Percentiles rank a stretch among this genome's conserved stretches.
Conservation (phyloP, 176 grass and related monocot genomes). For the Lolium multiflorum region DNA sequence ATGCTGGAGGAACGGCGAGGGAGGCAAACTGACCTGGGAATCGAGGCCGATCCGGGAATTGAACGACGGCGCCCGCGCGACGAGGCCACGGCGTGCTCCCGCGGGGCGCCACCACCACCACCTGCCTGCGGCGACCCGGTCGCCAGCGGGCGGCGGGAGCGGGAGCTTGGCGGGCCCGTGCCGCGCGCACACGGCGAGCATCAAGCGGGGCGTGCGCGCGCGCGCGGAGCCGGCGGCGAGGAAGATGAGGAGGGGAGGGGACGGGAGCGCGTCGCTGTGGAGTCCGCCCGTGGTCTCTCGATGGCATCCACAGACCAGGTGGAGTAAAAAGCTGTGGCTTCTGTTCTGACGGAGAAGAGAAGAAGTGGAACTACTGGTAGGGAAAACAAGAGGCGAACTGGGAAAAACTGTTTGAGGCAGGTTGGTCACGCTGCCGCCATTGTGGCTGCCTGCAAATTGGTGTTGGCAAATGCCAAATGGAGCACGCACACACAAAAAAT, state of each 20-base stretch:
- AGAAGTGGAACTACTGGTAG: neutral
- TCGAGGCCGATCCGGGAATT: constrained; percentile 81
- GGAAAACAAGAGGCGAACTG: constrained; percentile 12
- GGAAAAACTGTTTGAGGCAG: neutral
- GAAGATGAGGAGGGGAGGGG: neutral
- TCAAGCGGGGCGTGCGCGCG: constrained; percentile 30
- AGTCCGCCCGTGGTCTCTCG: constrained; percentile 29
- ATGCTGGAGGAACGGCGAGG: constrained; percentile 20
- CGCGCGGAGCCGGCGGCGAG: constrained; percentile 14
- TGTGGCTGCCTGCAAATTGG: constrained; percentile 28
- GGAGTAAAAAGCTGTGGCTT: constrained; percentile 22
- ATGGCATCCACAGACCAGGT: constrained; percentile 48
- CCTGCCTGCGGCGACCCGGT: constrained; percentile 30
- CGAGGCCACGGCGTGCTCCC: constrained; percentile 45
- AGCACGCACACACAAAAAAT: constrained; percentile 12
- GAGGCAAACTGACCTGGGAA: constrained; percentile 64
- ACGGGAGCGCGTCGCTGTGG: constrained; percentile 7
- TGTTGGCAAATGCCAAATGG: constrained; percentile 33
- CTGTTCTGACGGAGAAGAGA: neutral
- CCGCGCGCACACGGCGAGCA: constrained; percentile 68
- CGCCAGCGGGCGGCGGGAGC: constrained; percentile 37
- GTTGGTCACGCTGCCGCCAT: constrained; percentile 36
- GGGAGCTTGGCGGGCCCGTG: constrained; percentile 49
- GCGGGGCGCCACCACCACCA: constrained; percentile 44
- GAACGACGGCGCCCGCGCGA: constrained; percentile 55